Evolutionary conservation across 108 stramenopile species (phyloP).

Genomic region (Fragilariopsis cylindrus): DNA sequence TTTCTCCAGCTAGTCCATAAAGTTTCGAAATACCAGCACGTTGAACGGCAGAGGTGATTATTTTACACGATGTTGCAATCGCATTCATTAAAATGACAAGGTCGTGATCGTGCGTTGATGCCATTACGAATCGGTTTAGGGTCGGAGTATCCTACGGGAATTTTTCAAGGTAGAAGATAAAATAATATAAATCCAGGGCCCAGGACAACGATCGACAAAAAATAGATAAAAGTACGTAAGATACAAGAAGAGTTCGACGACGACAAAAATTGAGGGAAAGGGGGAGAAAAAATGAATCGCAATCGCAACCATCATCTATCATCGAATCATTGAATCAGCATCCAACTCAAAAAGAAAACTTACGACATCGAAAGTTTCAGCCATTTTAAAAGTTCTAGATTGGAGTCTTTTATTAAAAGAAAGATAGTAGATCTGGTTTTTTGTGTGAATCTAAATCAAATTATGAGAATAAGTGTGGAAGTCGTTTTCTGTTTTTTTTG

Average conservation of each 20-base stretch:
- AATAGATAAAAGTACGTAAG: not conserved
- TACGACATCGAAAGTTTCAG: constrained; percentile 59
- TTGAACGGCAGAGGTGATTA: constrained; percentile 85
- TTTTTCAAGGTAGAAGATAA: not conserved
- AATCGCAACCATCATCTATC: not conserved
- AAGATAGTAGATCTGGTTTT: not conserved
- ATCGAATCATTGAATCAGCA: not conserved
- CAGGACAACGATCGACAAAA: constrained; percentile 3
- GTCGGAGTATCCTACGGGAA: constrained; percentile 68
- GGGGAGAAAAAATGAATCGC: not conserved
- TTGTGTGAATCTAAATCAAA: not conserved
- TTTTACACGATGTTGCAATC: constrained; percentile 85
- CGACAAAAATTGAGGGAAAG: not conserved
- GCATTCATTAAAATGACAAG: constrained; percentile 86
- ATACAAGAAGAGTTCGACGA: too few relatives aligned
- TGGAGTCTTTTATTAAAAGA: not conserved
- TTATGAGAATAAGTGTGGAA: not conserved
- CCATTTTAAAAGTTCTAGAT: constrained; percentile 31
- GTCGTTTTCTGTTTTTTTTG: too few relatives aligned
- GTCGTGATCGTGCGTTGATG: constrained; percentile 74
- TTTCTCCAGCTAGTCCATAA: constrained; percentile 96
- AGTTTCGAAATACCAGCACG: constrained; percentile 88
- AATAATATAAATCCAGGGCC: not conserved
- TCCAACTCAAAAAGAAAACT: constrained; percentile 9
- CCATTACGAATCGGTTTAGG: constrained; percentile 86